A percentile compares a stretch with the other conserved stretches of the same genome.
phyloP scores from a whole-genome alignment of 1,284 basidiomycete species.

The Malassezia restricta region DNA sequence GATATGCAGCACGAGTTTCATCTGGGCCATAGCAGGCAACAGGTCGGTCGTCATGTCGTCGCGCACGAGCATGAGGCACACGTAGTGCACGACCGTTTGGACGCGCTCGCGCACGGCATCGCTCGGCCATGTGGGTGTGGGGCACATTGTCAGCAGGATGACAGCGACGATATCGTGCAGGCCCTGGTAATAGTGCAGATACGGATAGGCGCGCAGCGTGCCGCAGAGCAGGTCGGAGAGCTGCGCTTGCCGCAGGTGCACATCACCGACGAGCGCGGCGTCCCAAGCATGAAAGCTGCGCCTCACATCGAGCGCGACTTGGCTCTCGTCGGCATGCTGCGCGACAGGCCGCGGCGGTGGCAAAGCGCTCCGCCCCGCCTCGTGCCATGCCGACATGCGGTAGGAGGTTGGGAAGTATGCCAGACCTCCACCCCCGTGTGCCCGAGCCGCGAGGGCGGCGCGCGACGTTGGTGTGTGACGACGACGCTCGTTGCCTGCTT shows the following conservation, averaged over 20 bases:
- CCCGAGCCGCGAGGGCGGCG: too few relatives aligned
- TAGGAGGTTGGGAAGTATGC: too few relatives aligned
- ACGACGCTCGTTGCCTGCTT: too few relatives aligned
- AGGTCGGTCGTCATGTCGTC: conserved; percentile 78
- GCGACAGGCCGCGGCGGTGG: background rate
- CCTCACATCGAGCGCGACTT: conserved; percentile 38
- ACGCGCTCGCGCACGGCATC: background rate
- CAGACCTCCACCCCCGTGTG: too few relatives aligned
- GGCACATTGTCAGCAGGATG: conserved; percentile 62
- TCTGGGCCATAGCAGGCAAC: conserved; percentile 68
- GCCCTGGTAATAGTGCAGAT: conserved; percentile 69
- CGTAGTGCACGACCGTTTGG: conserved; percentile 49
- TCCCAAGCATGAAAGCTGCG: conserved; percentile 29
- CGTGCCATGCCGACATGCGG: too few relatives aligned
- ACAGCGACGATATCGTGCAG: conserved; percentile 87
- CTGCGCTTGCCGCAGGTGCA: background rate
- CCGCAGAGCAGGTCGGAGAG: conserved; percentile 49
- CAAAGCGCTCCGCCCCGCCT: too few relatives aligned
- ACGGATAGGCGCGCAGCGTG: conserved; percentile 61
- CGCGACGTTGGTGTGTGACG: too few relatives aligned
- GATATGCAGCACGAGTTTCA: conserved; percentile 61
- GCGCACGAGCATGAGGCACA: conserved; percentile 68
- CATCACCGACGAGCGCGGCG: background rate
- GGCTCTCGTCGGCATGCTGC: conserved; percentile 26
- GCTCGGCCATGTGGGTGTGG: background rate